These are phyloP conservation scores for Melanopsichium pennsylvanicum DNA, from an alignment of 1,284 basidiomycete genomes.

Conservation along the genomic window DNA sequence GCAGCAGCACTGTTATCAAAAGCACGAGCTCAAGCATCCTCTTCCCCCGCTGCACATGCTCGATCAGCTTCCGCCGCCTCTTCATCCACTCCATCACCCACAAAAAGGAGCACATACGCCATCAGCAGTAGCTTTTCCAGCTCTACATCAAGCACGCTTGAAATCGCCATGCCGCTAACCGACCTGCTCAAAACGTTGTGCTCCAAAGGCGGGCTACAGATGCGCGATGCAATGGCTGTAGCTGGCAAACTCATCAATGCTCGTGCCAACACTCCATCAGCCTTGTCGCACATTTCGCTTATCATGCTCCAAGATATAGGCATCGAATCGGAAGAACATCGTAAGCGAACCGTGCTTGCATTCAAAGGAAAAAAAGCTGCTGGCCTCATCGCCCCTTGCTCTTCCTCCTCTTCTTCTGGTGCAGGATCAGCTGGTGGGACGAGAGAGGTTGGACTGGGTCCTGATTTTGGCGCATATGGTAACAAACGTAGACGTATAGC, in stretches of 20 bases:
- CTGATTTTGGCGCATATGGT: constrained; percentile 29
- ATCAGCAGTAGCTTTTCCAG: not conserved
- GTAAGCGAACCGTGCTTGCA: constrained; percentile 45
- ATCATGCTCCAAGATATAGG: constrained; percentile 50
- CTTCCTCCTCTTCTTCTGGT: constrained; percentile 1
- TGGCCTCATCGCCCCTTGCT: constrained; percentile 16
- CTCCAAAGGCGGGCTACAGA: constrained; percentile 37
- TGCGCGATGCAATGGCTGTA: constrained; percentile 53
- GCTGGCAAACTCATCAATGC: constrained; percentile 56
- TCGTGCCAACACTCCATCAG: constrained; percentile 35
- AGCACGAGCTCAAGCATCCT: constrained; percentile 33
- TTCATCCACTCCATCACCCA: constrained; percentile 15
- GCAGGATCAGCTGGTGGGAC: not conserved
- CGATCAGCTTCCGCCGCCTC: constrained; percentile 15
- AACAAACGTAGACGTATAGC: constrained; percentile 12
- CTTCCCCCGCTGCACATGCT: constrained; percentile 28
- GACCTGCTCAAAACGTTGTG: constrained; percentile 44
- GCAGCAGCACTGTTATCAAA: constrained; percentile 41
- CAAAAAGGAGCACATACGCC: constrained; percentile 1
- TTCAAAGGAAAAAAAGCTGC: constrained; percentile 50
- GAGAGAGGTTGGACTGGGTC: constrained; percentile 19
- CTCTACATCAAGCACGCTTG: not conserved
- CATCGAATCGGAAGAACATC: constrained; percentile 41
- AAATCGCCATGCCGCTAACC: constrained; percentile 30
- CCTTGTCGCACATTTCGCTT: constrained; percentile 38